Base-by-base conservation (phyloP, 2,329 filamentous ascomycete genomes). In the Colletotrichum noveboracense region DNA sequence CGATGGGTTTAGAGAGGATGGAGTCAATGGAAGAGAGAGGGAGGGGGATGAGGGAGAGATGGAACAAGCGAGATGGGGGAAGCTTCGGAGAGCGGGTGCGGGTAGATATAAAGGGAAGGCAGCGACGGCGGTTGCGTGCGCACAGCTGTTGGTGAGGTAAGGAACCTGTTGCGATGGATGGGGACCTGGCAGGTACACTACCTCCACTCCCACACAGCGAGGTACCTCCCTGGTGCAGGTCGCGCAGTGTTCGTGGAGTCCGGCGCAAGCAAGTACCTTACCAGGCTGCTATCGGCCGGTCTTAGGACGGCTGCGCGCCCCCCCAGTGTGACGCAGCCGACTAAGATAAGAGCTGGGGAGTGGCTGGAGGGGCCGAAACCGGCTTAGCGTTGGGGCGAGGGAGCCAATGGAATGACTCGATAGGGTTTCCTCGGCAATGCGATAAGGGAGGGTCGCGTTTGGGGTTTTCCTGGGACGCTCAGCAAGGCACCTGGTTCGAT, bases 341-440 rank as follows among this genome's bases (percentile, higher is more conserved):
- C 73, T 70, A 71, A 77, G 77, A 78, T 78, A 78, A 78, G 77
- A 67, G 72, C 68, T 62, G 36, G 34, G 48, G 65, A 61, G 71
- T 78, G 77, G 75, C 76, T 78, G 77, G 75, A 78, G 78, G 71
- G 70, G 24, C 79, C 79, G 78, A 75, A 78, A 73, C 13, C 16
- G 74, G 80, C 7, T 80, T 81, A 81, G 82, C 77, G 80, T 77
- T 6, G 18, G 21, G 66, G 66, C 65, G 48, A 62, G 70, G 71
- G 64, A 71, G 70, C 78, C 79, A 81, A 80, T 81, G 67, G 72
- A 72, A 73, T 78, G 72, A 77, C 78, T 77, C 75, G 76, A 75
- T 77, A 71, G 75, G 71, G 79, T 80, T 80, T 74, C 80, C 80
- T 80, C 72, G 79, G 78, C 78, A 78, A 81, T 81, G 77, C 79